Evolutionary conservation across 2,329 filamentous ascomycete species (phyloP).

Genomic region (Colletotrichum neosansevieriae): DNA sequence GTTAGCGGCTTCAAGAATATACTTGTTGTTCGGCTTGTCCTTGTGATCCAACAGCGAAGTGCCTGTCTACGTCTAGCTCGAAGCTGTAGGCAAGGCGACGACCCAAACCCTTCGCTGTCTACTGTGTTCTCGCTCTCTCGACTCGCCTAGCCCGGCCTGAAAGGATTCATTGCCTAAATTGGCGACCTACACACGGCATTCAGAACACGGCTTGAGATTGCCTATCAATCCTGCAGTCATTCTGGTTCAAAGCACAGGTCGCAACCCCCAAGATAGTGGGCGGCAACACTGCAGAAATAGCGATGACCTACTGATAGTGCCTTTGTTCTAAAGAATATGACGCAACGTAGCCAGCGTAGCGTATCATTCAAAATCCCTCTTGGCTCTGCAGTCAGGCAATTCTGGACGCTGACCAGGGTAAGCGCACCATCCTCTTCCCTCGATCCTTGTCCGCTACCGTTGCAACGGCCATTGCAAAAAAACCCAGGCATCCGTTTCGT

Average conservation of each 20-base stretch:
- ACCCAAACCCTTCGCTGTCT: not conserved
- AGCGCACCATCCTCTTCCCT: slow-evolving; percentile 16
- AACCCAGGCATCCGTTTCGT: slow-evolving; percentile 22
- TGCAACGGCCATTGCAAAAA: slow-evolving; percentile 31
- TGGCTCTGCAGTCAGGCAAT: slow-evolving; percentile 25
- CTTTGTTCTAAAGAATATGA: slow-evolving; percentile 28
- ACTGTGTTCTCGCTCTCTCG: not conserved
- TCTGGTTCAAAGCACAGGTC: not conserved
- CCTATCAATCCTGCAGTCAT: slow-evolving; percentile 8
- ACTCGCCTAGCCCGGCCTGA: slow-evolving; percentile 8
- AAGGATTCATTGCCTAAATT: slow-evolving; percentile 15
- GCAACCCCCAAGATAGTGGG: slow-evolving; percentile 1
- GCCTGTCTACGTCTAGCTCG: slow-evolving; percentile 3
- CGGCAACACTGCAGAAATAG: slow-evolving; percentile 14
- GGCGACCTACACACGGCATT: slow-evolving; percentile 6
- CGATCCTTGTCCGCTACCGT: slow-evolving; percentile 14
- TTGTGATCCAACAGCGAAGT: slow-evolving; percentile 12
- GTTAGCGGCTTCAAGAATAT: not conserved
- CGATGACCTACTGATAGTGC: slow-evolving; percentile 7
- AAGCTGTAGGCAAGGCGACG: not conserved
- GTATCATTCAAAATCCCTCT: slow-evolving; percentile 31
- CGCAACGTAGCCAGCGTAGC: slow-evolving; percentile 28
- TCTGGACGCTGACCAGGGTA: slow-evolving; percentile 30
- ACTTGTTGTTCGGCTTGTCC: slow-evolving; percentile 9
- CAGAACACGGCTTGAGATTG: slow-evolving; percentile 12